Percentiles rank a stretch among this genome's conserved stretches.
Conservation (phyloP, 2,329 filamentous ascomycete genomes). For the Hypoxylon sp. region DNA sequence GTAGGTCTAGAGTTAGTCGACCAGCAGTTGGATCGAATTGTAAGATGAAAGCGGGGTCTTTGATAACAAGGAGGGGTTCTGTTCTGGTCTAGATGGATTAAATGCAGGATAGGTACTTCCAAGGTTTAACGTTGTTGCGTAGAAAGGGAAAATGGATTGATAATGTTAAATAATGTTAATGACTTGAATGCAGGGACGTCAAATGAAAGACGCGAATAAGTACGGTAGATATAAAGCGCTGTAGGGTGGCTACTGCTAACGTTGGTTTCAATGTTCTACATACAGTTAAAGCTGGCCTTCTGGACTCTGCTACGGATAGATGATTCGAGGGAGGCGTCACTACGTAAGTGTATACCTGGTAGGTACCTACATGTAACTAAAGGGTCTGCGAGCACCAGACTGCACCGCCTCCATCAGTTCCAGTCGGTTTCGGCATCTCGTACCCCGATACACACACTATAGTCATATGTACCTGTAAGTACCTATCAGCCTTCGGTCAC, state of each 20-base stretch:
- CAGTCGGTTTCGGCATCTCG: slow-evolving; percentile 34
- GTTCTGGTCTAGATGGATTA: slow-evolving; percentile 9
- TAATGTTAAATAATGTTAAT: background rate
- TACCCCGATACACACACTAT: slow-evolving; percentile 18
- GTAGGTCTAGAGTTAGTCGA: slow-evolving; percentile 18
- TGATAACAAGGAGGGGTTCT: slow-evolving; percentile 12
- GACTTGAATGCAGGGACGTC: slow-evolving; percentile 12
- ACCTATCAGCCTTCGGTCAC: slow-evolving; percentile 8
- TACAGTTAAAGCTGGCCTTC: background rate
- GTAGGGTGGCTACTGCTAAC: slow-evolving; percentile 5
- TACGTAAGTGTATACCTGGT: slow-evolving; percentile 4
- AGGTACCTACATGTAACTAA: slow-evolving; percentile 12
- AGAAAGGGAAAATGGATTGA: background rate
- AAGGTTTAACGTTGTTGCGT: slow-evolving; percentile 1
- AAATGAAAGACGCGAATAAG: background rate
- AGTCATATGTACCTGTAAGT: slow-evolving; percentile 18
- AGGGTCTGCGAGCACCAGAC: slow-evolving; percentile 16
- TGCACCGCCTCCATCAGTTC: slow-evolving; percentile 26
- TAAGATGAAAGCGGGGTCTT: slow-evolving; percentile 15
- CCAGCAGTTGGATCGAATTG: slow-evolving; percentile 14
- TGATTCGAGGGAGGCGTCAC: slow-evolving; percentile 17
- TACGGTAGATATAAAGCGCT: slow-evolving; percentile 4
- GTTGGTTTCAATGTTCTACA: background rate
- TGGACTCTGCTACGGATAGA: slow-evolving; percentile 14
- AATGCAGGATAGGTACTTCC: background rate